Conservation (phyloP, 2,329 filamentous ascomycete genomes). For the Pyrenophora tritici-repentis region DNA sequence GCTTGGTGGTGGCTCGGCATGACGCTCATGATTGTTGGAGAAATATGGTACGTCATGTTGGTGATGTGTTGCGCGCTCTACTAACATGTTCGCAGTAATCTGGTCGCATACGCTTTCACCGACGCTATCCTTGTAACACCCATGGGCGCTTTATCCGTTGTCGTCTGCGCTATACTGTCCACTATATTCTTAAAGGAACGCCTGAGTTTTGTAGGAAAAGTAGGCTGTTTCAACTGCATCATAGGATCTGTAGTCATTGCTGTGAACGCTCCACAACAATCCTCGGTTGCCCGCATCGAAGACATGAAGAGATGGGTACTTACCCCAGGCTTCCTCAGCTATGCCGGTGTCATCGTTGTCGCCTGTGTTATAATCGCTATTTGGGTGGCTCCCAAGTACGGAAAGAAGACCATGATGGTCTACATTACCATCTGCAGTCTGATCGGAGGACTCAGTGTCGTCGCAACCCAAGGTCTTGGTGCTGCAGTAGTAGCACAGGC, state of each 20-base stretch:
- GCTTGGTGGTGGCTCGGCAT: conserved; percentile 94
- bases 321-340: conserved; percentile 81
- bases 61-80: conserved; percentile 47
- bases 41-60: conserved; percentile 61
- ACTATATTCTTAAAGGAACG: conserved; percentile 96
- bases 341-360: conserved; percentile 80
- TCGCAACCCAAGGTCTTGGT: conserved; percentile 90
- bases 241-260: conserved; percentile 92
- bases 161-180: conserved; percentile 87
- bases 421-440: conserved; percentile 96
- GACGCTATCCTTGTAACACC: conserved; percentile 96
- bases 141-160: conserved; percentile 86
- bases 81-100: conserved; percentile 62
- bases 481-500: conserved; percentile 88
- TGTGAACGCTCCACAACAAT: conserved; percentile 86
- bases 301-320: conserved; percentile 90
- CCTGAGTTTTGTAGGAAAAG: conserved; percentile 92
- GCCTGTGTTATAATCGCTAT: conserved; percentile 73
- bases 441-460: conserved; percentile 91
- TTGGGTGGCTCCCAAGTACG: conserved; percentile 84
- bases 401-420: conserved; percentile 96
- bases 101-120: conserved; percentile 94
- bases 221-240: conserved; percentile 94
- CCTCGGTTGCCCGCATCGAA: conserved; percentile 84
- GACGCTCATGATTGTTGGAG: conserved; percentile 94